Conservation (phyloP, 2,329 filamentous ascomycete species). For the Endoconidiophora polonica region DNA sequence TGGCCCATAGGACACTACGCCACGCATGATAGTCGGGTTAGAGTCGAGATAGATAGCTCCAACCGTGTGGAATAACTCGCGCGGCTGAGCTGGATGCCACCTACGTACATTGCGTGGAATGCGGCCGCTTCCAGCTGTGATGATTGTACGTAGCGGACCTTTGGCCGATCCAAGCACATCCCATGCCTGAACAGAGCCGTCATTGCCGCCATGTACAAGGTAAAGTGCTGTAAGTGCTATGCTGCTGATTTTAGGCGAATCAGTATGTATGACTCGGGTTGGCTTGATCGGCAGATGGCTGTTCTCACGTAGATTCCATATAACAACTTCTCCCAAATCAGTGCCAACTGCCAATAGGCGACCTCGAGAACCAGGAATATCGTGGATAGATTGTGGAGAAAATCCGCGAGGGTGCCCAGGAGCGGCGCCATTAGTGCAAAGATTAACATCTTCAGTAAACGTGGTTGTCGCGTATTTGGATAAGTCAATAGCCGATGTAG, state of each 20-base stretch:
- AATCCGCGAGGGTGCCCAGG: constrained; percentile 3
- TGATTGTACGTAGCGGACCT: constrained; percentile 69
- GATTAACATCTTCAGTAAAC: constrained; percentile 47
- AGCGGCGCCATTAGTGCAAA: constrained; percentile 1
- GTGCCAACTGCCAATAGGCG: constrained; percentile 73
- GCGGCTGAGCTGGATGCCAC: constrained; percentile 39
- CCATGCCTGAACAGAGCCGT: constrained; percentile 92
- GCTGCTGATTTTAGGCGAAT: constrained; percentile 73
- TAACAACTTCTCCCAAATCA: constrained; percentile 52
- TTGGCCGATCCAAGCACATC: constrained; percentile 73
- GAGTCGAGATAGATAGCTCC: constrained; percentile 77
- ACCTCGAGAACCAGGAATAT: constrained; percentile 72
- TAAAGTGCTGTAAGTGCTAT: constrained; percentile 74
- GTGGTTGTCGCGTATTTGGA: constrained; percentile 59
- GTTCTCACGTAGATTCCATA: constrained; percentile 68
- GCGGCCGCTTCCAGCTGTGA: constrained; percentile 66
- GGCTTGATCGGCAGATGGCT: constrained; percentile 39
- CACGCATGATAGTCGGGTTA: constrained; percentile 69
- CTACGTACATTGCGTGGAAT: constrained; percentile 55
- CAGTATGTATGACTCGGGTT: constrained; percentile 70
- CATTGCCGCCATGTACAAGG: constrained; percentile 81
- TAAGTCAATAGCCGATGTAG: constrained; percentile 52
- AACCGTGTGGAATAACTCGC: constrained; percentile 64
- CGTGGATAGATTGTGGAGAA: constrained; percentile 18
- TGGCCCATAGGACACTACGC: constrained; percentile 72